A percentile compares a stretch with the other conserved stretches of the same genome.
These are phyloP conservation scores for Mortierella sp. DNA, from an alignment of 371 early-diverging fungal species.

Conservation along the genomic window DNA sequence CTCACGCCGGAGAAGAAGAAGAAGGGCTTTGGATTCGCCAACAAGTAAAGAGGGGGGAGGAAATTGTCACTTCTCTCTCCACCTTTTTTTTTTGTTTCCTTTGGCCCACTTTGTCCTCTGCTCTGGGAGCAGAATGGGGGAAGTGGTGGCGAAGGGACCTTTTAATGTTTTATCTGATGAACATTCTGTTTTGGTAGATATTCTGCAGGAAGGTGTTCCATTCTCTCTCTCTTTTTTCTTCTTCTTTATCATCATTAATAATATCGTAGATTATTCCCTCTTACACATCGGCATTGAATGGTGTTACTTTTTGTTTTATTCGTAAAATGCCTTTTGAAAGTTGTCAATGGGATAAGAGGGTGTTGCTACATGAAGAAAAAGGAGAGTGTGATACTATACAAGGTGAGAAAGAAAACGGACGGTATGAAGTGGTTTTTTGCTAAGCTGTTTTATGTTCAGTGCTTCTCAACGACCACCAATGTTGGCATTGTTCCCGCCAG, in stretches of 20 bases:
- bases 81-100: not conserved
- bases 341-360: too few relatives aligned
- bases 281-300: not conserved
- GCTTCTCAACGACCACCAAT: not conserved
- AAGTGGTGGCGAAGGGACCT: not conserved
- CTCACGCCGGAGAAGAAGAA: constrained; percentile 89
- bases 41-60: constrained; percentile 29
- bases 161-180: not conserved
- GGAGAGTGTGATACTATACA: too few relatives aligned
- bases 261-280: constrained; percentile 1
- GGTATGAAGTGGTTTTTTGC: not conserved
- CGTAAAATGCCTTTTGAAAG: not conserved
- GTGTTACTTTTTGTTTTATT: not conserved
- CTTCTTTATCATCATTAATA: not conserved
- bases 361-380: too few relatives aligned
- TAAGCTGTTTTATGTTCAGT: not conserved
- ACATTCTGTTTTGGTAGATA: not conserved
- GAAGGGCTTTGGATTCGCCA: constrained; percentile 75
- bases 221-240: not conserved
- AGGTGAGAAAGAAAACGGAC: too few relatives aligned
- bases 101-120: not conserved
- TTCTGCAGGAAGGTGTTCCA: not conserved
- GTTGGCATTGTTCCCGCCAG: not conserved
- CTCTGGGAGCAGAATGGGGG: not conserved
- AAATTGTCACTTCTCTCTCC: not conserved